Conservation (phyloP, 2,329 filamentous ascomycete species). For the Zalaria sp. region DNA sequence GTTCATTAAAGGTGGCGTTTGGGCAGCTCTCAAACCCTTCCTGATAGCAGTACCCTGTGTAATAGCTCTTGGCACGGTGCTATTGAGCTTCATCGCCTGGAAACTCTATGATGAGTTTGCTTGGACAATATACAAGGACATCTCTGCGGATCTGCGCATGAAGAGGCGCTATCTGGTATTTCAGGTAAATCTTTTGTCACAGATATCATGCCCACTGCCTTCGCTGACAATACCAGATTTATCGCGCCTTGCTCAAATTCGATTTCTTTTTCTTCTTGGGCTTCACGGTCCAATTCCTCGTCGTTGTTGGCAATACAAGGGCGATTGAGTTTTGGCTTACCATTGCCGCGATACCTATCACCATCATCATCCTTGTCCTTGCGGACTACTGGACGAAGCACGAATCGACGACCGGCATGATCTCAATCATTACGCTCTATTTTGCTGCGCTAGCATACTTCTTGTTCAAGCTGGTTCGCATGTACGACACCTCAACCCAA, state of each 20-base stretch:
- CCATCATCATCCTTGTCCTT: slow-evolving; percentile 72
- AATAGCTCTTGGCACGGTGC: slow-evolving; percentile 59
- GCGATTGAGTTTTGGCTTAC: slow-evolving; percentile 75
- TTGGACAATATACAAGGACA: slow-evolving; percentile 99
- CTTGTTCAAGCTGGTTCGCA: slow-evolving; percentile 93
- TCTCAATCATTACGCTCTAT: slow-evolving; percentile 65
- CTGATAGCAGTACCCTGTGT: slow-evolving; percentile 76
- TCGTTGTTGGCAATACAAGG: slow-evolving; percentile 60
- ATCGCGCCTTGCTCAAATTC: slow-evolving; percentile 94
- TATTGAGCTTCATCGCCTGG: slow-evolving; percentile 70
- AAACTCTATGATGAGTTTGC: slow-evolving; percentile 98
- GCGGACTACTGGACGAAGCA: slow-evolving; percentile 75
- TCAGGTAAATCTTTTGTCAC: slow-evolving; percentile 50
- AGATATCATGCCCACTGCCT: slow-evolving; percentile 7
- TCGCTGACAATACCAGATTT: slow-evolving; percentile 50
- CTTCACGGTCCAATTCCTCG: slow-evolving; percentile 94
- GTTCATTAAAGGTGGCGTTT: slow-evolving; percentile 41
- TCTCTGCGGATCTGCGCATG: slow-evolving; percentile 91
- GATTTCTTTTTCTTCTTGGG: slow-evolving; percentile 99
- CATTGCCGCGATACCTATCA: slow-evolving; percentile 78
- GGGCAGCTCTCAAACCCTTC: slow-evolving; percentile 56
- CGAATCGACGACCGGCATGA: slow-evolving; percentile 70
- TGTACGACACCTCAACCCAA: slow-evolving; percentile 51
- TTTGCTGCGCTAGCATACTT: slow-evolving; percentile 87
- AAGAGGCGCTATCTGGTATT: slow-evolving; percentile 94